Evolutionary conservation across 179 eudicot species (phyloP), one percentile per base, ranked within the genome.

Genomic region (Heliamphora pulchella): DNA sequence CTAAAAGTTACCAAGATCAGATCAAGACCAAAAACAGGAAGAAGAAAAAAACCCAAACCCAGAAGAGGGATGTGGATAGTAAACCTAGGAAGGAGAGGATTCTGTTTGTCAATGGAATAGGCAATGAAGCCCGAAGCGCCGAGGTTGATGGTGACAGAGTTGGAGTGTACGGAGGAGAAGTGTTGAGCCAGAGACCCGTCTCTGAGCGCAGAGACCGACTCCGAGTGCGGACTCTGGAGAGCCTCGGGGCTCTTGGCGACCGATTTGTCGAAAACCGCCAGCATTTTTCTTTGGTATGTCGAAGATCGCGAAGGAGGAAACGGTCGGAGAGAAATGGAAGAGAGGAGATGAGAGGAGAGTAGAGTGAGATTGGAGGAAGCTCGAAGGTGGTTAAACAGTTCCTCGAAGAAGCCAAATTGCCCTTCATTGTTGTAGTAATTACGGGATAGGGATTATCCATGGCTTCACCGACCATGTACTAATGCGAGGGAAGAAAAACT

Each of bases 31-130:
- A 80, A 8, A 44, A 73, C 64, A 14, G 11, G 64, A 48, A 14
- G 0, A 11, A 53, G 74, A 13, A 22, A 53, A 43, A 10, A 75
- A 31, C 66, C 22, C 44, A 67, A 48, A 72, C 41, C 53, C 65
- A 66, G 51, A 63, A 9, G 3, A 3, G 17, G 70, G 63, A 74
- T 44, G 18, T 62, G 65, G 46, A 63, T 11, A 51, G 65, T 69
- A 22, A 14, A 94, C 98, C 98, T 93, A 1, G 98, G 98, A 64
- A 90, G 89, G 78, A 92, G 80, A 80, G 98, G 98, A 90, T 89
- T 95, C 51, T 90, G 96, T 2, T 85, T 87, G 7, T 90, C 89
- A 55, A 77, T 75, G 17, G 93, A 76, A 82, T 93, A 94, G 20
- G 98, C 86, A 85, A 95, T 57, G 80, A 90, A 79, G 0, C 96